Evolutionary conservation across 2,329 filamentous ascomycete genomes (phyloP).

Genomic region (Diaporthe sp.): DNA sequence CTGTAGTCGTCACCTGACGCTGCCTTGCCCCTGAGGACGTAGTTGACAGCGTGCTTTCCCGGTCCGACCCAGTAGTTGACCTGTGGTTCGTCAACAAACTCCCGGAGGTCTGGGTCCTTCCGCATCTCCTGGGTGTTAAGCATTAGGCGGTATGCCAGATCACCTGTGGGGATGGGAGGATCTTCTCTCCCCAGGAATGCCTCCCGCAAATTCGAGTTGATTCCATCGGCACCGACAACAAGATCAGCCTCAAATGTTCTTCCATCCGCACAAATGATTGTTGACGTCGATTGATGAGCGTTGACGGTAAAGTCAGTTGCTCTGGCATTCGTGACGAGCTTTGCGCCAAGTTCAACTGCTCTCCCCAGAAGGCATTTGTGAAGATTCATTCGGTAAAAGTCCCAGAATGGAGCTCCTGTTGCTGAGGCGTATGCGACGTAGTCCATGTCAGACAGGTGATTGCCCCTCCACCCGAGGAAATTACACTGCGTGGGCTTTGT

Average conservation of each 20-base stretch:
- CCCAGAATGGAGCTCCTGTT: constrained; percentile 57
- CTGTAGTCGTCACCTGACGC: constrained; percentile 11
- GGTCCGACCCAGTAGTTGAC: constrained; percentile 65
- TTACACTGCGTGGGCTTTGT: constrained; percentile 56
- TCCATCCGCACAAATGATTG: constrained; percentile 52
- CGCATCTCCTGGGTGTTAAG: constrained; percentile 56
- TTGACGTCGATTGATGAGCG: constrained; percentile 45
- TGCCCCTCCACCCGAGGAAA: constrained; percentile 64
- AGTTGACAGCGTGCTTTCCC: constrained; percentile 63
- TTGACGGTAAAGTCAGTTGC: constrained; percentile 53
- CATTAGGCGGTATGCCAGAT: constrained; percentile 61
- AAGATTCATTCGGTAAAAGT: constrained; percentile 65
- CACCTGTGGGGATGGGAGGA: constrained; percentile 59
- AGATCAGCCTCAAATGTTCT: constrained; percentile 51
- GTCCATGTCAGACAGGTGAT: constrained; percentile 58
- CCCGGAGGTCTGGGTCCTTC: constrained; percentile 55
- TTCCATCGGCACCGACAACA: constrained; percentile 59
- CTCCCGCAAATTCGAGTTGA: constrained; percentile 56
- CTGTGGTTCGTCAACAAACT: constrained; percentile 57
- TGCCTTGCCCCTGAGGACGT: constrained; percentile 52
- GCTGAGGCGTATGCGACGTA: constrained; percentile 52
- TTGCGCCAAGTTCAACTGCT: constrained; percentile 58
- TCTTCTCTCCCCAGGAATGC: constrained; percentile 55
- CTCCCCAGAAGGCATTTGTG: constrained; percentile 58
- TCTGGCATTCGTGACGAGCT: constrained; percentile 54